Evolutionary conservation across 2,329 filamentous ascomycete genomes (phyloP).

Genomic region (Pseudogymnoascus sp.): DNA sequence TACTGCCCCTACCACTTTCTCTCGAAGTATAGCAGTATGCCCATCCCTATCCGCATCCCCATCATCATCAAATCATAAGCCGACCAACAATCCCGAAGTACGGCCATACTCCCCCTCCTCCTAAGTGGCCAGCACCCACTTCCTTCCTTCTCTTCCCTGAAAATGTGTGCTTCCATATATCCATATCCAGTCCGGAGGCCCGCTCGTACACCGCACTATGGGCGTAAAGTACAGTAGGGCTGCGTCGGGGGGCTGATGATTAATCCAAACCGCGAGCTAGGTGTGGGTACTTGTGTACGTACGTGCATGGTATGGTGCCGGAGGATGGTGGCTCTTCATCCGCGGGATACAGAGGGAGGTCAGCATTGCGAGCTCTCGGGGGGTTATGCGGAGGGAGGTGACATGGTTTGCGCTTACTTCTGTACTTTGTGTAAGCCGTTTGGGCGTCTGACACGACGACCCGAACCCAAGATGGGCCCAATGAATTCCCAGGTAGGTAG

Average conservation of each 20-base stretch:
- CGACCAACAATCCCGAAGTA: neutral
- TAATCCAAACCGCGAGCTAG: neutral
- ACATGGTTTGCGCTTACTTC: conserved; percentile 1
- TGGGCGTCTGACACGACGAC: neutral
- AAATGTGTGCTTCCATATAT: neutral
- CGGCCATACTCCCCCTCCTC: neutral
- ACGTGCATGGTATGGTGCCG: neutral
- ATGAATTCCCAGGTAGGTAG: neutral
- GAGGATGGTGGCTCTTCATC: neutral
- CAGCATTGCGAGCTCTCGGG: conserved; percentile 3
- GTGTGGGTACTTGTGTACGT: neutral
- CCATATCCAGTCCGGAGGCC: neutral
- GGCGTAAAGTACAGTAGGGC: neutral
- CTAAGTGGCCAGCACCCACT: neutral
- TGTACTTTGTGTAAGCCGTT: neutral
- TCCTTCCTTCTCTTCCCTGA: neutral
- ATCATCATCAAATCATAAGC: neutral
- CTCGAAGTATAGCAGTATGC: neutral
- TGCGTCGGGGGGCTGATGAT: conserved; percentile 3
- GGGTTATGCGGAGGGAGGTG: neutral
- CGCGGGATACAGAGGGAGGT: neutral
- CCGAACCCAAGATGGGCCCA: neutral
- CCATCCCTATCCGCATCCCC: neutral
- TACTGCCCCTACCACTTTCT: neutral
- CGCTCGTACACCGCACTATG: neutral